Conservation (phyloP, 176 grass and related monocot genomes). For the Thinopyrum elongatum region DNA sequence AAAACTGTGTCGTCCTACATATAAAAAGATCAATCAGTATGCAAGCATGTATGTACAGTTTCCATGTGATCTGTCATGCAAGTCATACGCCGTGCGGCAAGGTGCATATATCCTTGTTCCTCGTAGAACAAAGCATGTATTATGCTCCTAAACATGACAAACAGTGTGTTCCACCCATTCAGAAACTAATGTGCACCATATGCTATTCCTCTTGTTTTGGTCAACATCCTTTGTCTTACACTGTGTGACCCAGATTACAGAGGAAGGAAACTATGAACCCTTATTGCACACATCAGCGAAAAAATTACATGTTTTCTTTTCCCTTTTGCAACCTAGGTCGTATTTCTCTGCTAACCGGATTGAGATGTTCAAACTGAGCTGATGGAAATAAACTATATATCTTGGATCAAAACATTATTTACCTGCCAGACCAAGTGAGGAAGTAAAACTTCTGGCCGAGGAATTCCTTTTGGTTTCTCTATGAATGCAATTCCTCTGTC, state of each 20-base stretch:
- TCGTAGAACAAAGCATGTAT: not conserved
- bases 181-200: not conserved
- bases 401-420: conserved; percentile 9
- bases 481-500: conserved; percentile 92
- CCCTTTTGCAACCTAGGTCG: not conserved
- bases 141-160: not conserved
- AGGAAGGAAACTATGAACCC: not conserved
- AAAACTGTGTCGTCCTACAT: conserved; percentile 87
- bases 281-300: not conserved
- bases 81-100: not conserved
- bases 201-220: not conserved
- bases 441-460: conserved; percentile 78
- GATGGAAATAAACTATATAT: not conserved
- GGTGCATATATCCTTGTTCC: not conserved
- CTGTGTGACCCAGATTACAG: not conserved
- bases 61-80: not conserved
- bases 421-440: conserved; percentile 99
- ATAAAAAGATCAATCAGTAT: conserved; percentile 27
- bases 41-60: not conserved
- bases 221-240: not conserved
- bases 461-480: conserved; percentile 88
- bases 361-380: conserved; percentile 6
- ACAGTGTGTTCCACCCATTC: not conserved
- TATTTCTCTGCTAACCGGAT: not conserved
- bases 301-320: not conserved